Evolutionary conservation across 2,329 filamentous ascomycete genomes (phyloP), one percentile per base, ranked within the genome.

Genomic region (Didymella pomorum): DNA sequence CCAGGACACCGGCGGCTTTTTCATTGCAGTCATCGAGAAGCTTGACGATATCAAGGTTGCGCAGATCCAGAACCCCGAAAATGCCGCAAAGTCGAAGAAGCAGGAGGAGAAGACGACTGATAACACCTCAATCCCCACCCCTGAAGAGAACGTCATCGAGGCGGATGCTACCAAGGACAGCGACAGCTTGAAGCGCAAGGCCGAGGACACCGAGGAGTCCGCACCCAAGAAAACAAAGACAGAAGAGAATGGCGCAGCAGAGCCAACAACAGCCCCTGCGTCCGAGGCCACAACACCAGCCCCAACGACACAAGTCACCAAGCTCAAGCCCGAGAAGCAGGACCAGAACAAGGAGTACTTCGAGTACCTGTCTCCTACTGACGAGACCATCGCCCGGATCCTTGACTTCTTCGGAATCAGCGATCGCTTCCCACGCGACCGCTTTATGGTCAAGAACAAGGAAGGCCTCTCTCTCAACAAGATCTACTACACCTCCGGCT

Each of bases 1-100:
- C 73, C 95, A 99, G 78, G 93, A 99, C 70, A 99, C 95, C 3
- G 95, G 95, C 55, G 94, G 90, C 21, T 99, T 99, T 83, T 99
- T 99, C 81, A 97, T 99, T 74, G 90, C 93, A 0, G 93, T 97
- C 0, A 80, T 99, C 18, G 91, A 97, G 81, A 99, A 99, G 84
- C 89, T 89, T 75, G 85, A 87, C 25, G 95, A 97, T 55, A 74
- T 75, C 60, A 76, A 75, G 61, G 64, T 72, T 50, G 62, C 67
- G 12, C 71, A 75, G 47, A 62, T 71, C 11, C 64, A 66, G 49
- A 69, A 66, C 42, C 66, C 71, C 16, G 65, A 68, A 48, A 71
- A 71, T 21, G 57, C 63, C 18, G 64, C 71, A 14, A 71, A 71
- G 53, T 62, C 70, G 11, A 65, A 66, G 28, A 68, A 68, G 50